Conservation (phyloP, 1,284 basidiomycete species). For the Apiotrichum domesticum region DNA sequence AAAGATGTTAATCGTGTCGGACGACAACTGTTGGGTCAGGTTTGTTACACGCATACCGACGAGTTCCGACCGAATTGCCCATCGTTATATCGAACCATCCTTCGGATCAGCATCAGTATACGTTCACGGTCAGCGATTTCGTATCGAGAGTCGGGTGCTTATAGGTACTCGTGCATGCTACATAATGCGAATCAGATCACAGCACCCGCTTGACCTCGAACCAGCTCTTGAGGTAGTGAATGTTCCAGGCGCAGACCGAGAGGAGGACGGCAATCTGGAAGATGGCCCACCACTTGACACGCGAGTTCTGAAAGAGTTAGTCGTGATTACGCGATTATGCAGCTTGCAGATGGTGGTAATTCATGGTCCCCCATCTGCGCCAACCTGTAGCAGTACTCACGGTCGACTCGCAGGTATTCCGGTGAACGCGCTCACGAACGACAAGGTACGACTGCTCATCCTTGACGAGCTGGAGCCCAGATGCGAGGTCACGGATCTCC, state of each 20-base stretch:
- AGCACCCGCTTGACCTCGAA: slow-evolving; percentile 93
- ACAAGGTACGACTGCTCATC: slow-evolving; percentile 99
- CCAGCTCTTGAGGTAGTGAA: slow-evolving; percentile 91
- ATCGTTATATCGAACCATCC: too few relatives aligned
- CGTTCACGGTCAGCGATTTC: too few relatives aligned
- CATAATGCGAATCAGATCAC: slow-evolving; percentile 40
- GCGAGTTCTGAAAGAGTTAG: slow-evolving; percentile 57
- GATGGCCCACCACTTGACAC: slow-evolving; percentile 99
- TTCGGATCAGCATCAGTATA: too few relatives aligned
- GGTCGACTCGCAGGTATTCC: slow-evolving; percentile 57
- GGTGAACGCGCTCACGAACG: slow-evolving; percentile 83
- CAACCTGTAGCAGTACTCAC: slow-evolving; percentile 29
- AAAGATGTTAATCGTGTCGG: too few relatives aligned
- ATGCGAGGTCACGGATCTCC: slow-evolving; percentile 84
- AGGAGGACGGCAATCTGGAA: slow-evolving; percentile 82
- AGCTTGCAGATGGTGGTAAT: background rate
- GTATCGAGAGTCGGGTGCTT: too few relatives aligned
- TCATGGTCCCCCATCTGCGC: background rate
- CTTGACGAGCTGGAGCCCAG: slow-evolving; percentile 81
- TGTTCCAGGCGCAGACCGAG: slow-evolving; percentile 88
- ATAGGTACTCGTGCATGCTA: slow-evolving; percentile 3
- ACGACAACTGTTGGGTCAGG: too few relatives aligned
- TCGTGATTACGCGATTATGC: too few relatives aligned
- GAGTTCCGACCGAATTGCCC: too few relatives aligned
- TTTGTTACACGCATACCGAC: too few relatives aligned